Evolutionary conservation across 139 green algal species (phyloP), one percentile per base, ranked within the genome.

Genomic region (Limnomonas spitsbergensis): DNA sequence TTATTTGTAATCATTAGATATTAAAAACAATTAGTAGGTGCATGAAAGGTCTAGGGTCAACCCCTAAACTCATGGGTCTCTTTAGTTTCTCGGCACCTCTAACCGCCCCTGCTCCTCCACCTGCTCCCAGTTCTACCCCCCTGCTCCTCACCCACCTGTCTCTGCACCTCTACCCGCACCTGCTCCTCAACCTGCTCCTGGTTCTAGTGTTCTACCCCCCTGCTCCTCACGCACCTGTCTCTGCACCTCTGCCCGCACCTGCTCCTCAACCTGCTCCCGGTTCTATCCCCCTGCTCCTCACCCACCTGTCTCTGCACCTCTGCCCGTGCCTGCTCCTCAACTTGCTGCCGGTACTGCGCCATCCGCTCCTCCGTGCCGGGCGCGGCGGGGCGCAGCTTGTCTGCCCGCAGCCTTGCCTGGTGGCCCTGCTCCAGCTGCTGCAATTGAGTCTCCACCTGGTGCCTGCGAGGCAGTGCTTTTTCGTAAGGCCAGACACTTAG

Each of bases 281-380:
- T 87, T 88, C 32, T 78, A n/a, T 31, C 79, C 79, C 88, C 69
- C 34, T 81, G 86, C 81, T 88, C 81, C 77, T 90, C 86, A 69
- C 70, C 0, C 73, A 85, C 80, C 76, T 88, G 79, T 26, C 78
- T 76, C 35, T 77, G 68, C 52, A 90, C 66, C 38, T 90, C 86
- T 0, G 72, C 76, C 2, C 67, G 53, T 6, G 80, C 77, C 69
- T 88, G 81, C 71, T 88, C 81, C 69, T 90, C 86, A 26, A 85
- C 69, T 81, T 90, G 79, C 56, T 77, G 69, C 31, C 82, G 42
- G 76, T 87, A 90, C 32, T 78, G 34, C 20, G 78, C 79, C 79
- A 90, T 73, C 34, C 83, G 86, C 81, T 88, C 81, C 77, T 90
- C 86, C 27, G 86, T 0, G 35, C 79, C 73, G 35, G 56, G 36